These are phyloP conservation scores for Trametes elegans DNA, from an alignment of 768 basidiomycete genomes.

Conservation along the genomic window DNA sequence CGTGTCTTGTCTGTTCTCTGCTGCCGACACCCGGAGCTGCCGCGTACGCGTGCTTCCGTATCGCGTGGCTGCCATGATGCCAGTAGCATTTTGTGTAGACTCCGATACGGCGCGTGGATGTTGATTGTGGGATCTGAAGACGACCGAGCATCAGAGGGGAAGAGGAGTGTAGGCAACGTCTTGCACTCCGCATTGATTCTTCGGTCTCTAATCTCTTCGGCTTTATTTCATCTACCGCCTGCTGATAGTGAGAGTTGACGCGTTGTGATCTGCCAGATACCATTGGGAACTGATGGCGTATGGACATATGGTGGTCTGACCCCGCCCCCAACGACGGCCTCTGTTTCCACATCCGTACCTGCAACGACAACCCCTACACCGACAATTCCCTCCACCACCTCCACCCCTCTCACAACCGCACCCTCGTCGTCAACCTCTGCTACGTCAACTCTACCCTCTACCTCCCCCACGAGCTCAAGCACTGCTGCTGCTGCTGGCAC, in stretches of 20 bases:
- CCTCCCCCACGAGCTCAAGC: slow-evolving; percentile 2
- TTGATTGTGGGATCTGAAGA: no score
- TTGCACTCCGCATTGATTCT: no score
- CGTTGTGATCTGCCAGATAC: slow-evolving; percentile 51
- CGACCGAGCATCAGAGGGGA: no score
- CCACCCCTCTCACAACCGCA: slow-evolving; percentile 19
- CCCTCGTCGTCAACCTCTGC: neutral
- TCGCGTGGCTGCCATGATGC: no score
- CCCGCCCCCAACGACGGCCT: slow-evolving; percentile 47
- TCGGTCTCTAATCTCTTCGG: no score
- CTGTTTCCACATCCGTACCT: slow-evolving; percentile 20
- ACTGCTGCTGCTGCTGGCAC: slow-evolving; percentile 16
- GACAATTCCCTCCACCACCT: slow-evolving; percentile 24
- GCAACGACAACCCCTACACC: slow-evolving; percentile 19
- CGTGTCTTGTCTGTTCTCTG: neutral
- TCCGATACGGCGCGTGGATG: no score
- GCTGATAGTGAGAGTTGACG: no score
- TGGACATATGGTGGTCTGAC: slow-evolving; percentile 79
- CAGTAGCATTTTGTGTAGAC: no score
- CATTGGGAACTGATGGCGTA: slow-evolving; percentile 55
- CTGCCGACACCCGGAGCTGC: no score
- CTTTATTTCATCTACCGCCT: neutral
- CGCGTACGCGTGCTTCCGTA: neutral
- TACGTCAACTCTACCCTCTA: slow-evolving; percentile 2
- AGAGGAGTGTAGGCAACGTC: no score